These are phyloP conservation scores for Dioszegia crocea DNA, from an alignment of 768 basidiomycete genomes.

Conservation along the genomic window DNA sequence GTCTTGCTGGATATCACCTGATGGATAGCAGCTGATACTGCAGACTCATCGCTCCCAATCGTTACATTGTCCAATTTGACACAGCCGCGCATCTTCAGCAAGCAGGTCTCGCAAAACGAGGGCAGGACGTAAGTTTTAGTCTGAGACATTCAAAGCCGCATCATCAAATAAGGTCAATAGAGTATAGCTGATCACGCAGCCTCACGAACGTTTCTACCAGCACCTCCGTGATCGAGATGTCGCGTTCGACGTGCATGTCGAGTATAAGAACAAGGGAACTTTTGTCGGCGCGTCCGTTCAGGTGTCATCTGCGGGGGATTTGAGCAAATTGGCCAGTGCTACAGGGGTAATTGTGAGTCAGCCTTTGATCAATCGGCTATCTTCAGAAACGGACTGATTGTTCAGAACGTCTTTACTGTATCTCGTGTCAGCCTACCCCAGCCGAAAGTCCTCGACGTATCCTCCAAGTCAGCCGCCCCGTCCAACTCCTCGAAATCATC, in stretches of 20 bases:
- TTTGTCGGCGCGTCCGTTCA: slow-evolving; percentile 62
- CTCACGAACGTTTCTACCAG: slow-evolving; percentile 56
- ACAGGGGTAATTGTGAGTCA: background rate
- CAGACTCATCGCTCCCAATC: slow-evolving; percentile 52
- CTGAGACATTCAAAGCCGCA: no score
- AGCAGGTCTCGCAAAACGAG: slow-evolving; percentile 17
- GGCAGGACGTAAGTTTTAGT: slow-evolving; percentile 4
- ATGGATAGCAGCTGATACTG: background rate
- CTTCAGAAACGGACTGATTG: no score
- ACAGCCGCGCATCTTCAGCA: slow-evolving; percentile 30
- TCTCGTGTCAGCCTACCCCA: slow-evolving; percentile 1
- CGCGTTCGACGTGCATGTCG: slow-evolving; percentile 33
- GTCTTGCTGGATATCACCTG: background rate
- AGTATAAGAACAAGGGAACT: slow-evolving; percentile 54
- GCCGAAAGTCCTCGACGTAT: slow-evolving; percentile 5
- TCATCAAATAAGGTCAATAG: no score
- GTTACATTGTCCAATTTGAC: slow-evolving; percentile 63
- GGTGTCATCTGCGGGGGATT: slow-evolving; percentile 41
- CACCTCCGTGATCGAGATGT: slow-evolving; percentile 36
- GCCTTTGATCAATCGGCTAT: background rate
- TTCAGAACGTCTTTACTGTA: slow-evolving; percentile 4
- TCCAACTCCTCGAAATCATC: background rate
- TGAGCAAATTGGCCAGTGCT: background rate
- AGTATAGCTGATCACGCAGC: no score
- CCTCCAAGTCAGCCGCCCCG: background rate